Conservation (phyloP, 2,329 filamentous ascomycete genomes). For the Aspergillus eucalypticola region DNA sequence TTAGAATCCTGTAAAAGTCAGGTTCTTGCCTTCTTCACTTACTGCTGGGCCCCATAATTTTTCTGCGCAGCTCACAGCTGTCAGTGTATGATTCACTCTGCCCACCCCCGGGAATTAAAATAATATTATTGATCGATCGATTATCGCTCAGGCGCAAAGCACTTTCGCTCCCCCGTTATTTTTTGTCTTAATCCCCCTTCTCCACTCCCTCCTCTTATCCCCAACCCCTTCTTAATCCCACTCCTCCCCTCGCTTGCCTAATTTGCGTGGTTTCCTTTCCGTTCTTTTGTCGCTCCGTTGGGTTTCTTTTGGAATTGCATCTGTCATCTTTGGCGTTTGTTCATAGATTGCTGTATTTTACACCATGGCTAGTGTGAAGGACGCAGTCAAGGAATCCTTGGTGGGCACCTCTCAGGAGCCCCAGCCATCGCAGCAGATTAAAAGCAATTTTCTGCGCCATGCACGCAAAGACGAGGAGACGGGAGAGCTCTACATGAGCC, state of each 20-base stretch:
- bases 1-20: neutral
- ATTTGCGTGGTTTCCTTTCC: neutral
- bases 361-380: slow-evolving; percentile 58
- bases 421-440: slow-evolving; percentile 72
- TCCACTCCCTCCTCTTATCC: slow-evolving; percentile 22
- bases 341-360: slow-evolving; percentile 16
- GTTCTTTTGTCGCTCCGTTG: slow-evolving; percentile 8
- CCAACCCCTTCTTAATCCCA: slow-evolving; percentile 24
- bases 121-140: slow-evolving; percentile 13
- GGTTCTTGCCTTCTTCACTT: neutral
- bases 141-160: slow-evolving; percentile 4
- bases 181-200: slow-evolving; percentile 22
- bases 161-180: slow-evolving; percentile 17
- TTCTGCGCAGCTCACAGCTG: neutral
- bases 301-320: slow-evolving; percentile 9
- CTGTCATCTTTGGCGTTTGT: slow-evolving; percentile 11
- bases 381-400: slow-evolving; percentile 76
- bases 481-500: slow-evolving; percentile 77
- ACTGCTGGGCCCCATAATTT: neutral
- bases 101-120: slow-evolving; percentile 1
- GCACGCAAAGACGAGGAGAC: slow-evolving; percentile 72
- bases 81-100: slow-evolving; percentile 2
- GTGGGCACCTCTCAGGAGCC: slow-evolving; percentile 62
- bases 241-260: slow-evolving; percentile 9
- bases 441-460: slow-evolving; percentile 72